Base-by-base conservation (phyloP, 176 grass and related monocot genomes). In the Triticum monococcum region DNA sequence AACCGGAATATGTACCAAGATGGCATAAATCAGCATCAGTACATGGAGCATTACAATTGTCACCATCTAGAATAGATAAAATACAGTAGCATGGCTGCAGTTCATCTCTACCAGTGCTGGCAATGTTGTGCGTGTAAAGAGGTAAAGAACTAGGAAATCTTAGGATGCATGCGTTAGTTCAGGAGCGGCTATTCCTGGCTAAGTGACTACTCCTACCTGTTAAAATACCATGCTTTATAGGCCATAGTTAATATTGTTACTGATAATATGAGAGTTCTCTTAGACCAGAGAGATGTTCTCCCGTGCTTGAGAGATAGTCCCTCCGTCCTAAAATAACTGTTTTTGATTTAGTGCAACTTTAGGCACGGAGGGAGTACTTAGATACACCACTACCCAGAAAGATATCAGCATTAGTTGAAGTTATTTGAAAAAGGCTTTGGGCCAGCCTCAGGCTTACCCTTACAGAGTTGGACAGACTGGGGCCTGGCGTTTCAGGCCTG, bases 21-120 rank as follows among this genome's bases (percentile, higher is more conserved):
- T 18, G 24, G 72, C 77, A 75, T 45, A 85, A 68, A 75, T 22
- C 83, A 86, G 70, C 22, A 71, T 35, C 4, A 36, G 61, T 24
- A 86, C 22, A 10, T 69, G 52, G 62, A 30, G 28, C 26, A 62
- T 57, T 46, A 68, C 16, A 68, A 81, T 38, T 12, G 12, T 13
- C 11, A 38, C 36, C 33, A 33, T 60, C 37, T 75, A 26, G 14
- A 63, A 90, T 28, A 63, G 57, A 82, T 75, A 22, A 30, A 70
- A 25, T 26, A 40, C 41, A 13, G 3, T 8, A 76, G 7, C 59
- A 82, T 54, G 9, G n/a, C 72, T 62, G 22, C 28, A 48, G 3
- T 40, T 14, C 20, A 75, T 59, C 59, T 85, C 25, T 37, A 79
- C 6, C 9, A 69, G 28, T 33, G 14, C 43, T 17, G 23, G n/a